Percentiles rank a stretch among this genome's conserved stretches.
Evolutionary conservation across 257 asterid genomes (phyloP).

Genomic region (Petrea volubilis): DNA sequence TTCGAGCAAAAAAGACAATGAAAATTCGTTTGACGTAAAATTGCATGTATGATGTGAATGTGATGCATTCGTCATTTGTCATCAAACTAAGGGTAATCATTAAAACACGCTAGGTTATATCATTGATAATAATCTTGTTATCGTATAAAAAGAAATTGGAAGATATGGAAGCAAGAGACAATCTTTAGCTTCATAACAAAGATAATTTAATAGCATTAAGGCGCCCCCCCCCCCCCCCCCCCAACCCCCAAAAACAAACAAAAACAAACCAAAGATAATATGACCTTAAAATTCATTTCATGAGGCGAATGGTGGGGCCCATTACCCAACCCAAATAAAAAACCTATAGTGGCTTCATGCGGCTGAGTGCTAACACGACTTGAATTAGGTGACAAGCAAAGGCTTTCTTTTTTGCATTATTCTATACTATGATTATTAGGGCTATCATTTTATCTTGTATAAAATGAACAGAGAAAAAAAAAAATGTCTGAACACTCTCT

Average conservation of each 20-base stretch:
- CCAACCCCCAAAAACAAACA: no score
- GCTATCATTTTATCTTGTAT: conserved; percentile 19
- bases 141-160: conserved; percentile 12
- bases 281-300: neutral
- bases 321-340: no score
- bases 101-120: neutral
- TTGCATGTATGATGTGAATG: no score
- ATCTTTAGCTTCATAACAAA: conserved; percentile 34
- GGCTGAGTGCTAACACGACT: conserved; percentile 13
- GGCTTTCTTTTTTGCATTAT: conserved; percentile 17
- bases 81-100: neutral
- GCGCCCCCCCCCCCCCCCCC: no score
- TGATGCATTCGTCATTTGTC: neutral
- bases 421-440: conserved; percentile 21
- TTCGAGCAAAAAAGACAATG: no score
- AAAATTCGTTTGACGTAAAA: no score
- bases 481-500: neutral
- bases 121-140: conserved; percentile 13
- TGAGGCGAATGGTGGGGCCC: conserved; percentile 26
- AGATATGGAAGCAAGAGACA: conserved; percentile 34
- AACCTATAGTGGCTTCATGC: conserved; percentile 18
- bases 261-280: no score
- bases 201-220: conserved; percentile 17
- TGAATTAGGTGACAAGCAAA: conserved; percentile 44
- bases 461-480: neutral